Evolutionary conservation across 2,329 filamentous ascomycete species (phyloP).

Genomic region (Chaetomiaceae sp.): DNA sequence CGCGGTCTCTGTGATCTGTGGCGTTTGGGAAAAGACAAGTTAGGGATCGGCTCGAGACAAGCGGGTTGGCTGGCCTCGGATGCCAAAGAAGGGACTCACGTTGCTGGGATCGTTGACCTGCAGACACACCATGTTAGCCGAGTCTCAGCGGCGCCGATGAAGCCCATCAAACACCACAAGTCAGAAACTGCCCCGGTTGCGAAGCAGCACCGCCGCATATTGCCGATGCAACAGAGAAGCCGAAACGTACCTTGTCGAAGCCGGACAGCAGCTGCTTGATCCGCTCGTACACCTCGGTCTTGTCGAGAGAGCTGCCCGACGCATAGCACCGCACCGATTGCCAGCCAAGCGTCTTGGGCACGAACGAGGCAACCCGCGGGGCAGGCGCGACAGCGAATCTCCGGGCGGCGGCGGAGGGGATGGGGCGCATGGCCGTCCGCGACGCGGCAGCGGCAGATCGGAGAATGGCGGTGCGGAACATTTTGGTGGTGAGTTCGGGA

Average conservation of each 20-base stretch:
- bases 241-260: conserved; percentile 81
- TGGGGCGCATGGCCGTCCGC: conserved; percentile 47
- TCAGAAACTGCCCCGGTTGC: neutral
- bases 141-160: conserved; percentile 11
- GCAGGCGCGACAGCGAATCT: conserved; percentile 58
- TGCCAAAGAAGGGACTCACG: conserved; percentile 41
- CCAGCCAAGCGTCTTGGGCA: conserved; percentile 51
- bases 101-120: conserved; percentile 65
- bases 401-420: conserved; percentile 54
- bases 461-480: conserved; percentile 87
- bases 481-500: conserved; percentile 42
- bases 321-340: conserved; percentile 80
- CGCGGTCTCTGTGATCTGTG: conserved; percentile 72
- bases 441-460: conserved; percentile 66
- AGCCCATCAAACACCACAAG: conserved; percentile 13
- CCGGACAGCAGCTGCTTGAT: conserved; percentile 66
- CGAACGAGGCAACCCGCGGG: conserved; percentile 54
- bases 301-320: conserved; percentile 69
- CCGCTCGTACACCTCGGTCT: conserved; percentile 44
- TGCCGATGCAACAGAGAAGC: neutral
- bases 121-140: conserved; percentile 15
- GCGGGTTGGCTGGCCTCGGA: neutral
- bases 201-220: neutral
- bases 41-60: neutral
- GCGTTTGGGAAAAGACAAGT: conserved; percentile 15